Evolutionary conservation across 805 yeast genomes (phyloP), one percentile per base, ranked within the genome.

Genomic region (Candida manassasensis): DNA sequence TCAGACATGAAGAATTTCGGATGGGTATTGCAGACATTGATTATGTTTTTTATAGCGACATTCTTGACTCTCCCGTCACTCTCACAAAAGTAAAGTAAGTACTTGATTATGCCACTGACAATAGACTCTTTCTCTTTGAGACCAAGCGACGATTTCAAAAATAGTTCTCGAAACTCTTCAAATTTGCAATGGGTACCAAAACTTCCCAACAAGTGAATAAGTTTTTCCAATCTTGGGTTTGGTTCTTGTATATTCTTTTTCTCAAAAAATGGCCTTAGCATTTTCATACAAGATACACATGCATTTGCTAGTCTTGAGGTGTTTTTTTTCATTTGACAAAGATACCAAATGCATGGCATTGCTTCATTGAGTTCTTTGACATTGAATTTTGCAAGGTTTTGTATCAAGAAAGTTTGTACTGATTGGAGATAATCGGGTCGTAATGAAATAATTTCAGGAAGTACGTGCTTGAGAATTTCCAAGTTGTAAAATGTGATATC

Each of bases 131-230:
- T 69, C 0, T 61, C 63, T 31, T 65, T 69, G 42, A 76, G 47
- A 0, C 71, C 72, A 10, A 76, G 30, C 2, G 51, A 51, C 15
- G 72, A 49, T 6, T 52, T 53, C 10, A 55, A 21, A 42, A 79
- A 76, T 1, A 65, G 34, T 0, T 52, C 55, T 11, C 70, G 50
- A 32, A 65, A 57, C 4, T 51, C 53, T 36, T 77, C 83, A 37
- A 85, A 69, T n/a, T 74, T 59, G 44, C 93, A 84, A 43, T 71
- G 73, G 30, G 81, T 67, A 0, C 89, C 94, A 58, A 87, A 77
- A 28, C 74, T 72, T 0, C 95, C 89, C 4, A 84, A 52, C 15
- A 87, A 57, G 46, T 73, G 75, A 2, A 87, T 50, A 4, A 86
- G 53, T 39, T 84, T 71, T 15, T 69, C 68, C 3, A 81, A 46